Evolutionary conservation across 1,139 yeast species (phyloP).

Genomic region (Geotrichum candidum): DNA sequence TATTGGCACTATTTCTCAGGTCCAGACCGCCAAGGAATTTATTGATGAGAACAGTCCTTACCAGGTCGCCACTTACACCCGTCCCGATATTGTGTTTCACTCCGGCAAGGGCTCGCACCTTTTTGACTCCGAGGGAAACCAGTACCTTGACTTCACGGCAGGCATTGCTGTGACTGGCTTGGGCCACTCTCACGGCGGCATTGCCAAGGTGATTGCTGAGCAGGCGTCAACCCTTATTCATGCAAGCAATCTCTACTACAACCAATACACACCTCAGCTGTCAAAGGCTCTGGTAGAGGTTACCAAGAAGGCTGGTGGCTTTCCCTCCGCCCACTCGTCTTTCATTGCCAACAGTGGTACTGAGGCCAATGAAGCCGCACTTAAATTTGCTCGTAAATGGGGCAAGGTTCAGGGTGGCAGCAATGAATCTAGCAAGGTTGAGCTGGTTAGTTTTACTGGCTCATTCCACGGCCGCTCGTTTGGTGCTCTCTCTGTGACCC

Average conservation of each 20-base stretch:
- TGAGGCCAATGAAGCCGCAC: slow-evolving; percentile 96
- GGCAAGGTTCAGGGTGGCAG: slow-evolving; percentile 45
- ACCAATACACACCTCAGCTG: slow-evolving; percentile 75
- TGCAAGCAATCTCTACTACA: slow-evolving; percentile 78
- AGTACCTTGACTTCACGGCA: slow-evolving; percentile 84
- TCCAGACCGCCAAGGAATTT: slow-evolving; percentile 24
- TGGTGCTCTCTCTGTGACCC: slow-evolving; percentile 90
- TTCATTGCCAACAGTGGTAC: slow-evolving; percentile 91
- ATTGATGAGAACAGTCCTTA: slow-evolving; percentile 45
- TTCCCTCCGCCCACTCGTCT: slow-evolving; percentile 74
- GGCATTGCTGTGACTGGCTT: slow-evolving; percentile 96
- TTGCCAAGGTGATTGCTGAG: slow-evolving; percentile 61
- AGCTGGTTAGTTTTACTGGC: slow-evolving; percentile 70
- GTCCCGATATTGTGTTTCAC: slow-evolving; percentile 58
- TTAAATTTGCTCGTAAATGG: slow-evolving; percentile 86
- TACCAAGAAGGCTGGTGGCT: slow-evolving; percentile 69
- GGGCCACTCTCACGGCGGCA: slow-evolving; percentile 76
- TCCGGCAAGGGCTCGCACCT: slow-evolving; percentile 69
- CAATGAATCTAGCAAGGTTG: slow-evolving; percentile 47
- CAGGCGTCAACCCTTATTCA: slow-evolving; percentile 75
- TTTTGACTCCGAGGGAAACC: slow-evolving; percentile 71
- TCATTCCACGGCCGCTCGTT: slow-evolving; percentile 93
- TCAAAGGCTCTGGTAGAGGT: slow-evolving; percentile 63
- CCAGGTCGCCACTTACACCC: slow-evolving; percentile 74
- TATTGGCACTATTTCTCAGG: neutral